Evolutionary conservation across 1,284 basidiomycete species (phyloP).

Genomic region (Pseudozyma hubeiensis): DNA sequence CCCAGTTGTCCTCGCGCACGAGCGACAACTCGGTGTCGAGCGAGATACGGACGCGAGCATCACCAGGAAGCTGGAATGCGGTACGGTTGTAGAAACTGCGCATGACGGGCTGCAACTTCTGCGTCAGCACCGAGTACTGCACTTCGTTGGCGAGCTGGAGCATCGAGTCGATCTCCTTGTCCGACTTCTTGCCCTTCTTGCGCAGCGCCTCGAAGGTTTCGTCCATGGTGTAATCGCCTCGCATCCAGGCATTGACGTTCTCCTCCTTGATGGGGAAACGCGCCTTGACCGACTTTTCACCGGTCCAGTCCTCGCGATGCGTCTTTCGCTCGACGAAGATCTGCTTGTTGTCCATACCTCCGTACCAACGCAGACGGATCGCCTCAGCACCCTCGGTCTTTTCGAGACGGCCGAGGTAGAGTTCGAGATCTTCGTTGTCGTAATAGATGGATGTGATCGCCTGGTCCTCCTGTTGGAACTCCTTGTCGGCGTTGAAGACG

Average conservation of each 20-base stretch:
- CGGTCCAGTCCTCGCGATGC: slow-evolving; percentile 98
- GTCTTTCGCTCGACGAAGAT: slow-evolving; percentile 99
- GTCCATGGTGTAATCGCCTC: slow-evolving; percentile 92
- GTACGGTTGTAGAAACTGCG: slow-evolving; percentile 99
- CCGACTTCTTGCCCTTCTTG: slow-evolving; percentile 91
- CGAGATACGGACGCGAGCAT: slow-evolving; percentile 96
- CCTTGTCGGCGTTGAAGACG: slow-evolving; percentile 97
- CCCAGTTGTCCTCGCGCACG: slow-evolving; percentile 97
- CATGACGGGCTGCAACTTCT: slow-evolving; percentile 84
- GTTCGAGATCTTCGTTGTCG: slow-evolving; percentile 93
- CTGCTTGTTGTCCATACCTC: slow-evolving; percentile 79
- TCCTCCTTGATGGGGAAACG: slow-evolving; percentile 97
- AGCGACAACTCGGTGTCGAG: slow-evolving; percentile 96
- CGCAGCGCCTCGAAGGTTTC: slow-evolving; percentile 90
- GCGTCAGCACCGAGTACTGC: slow-evolving; percentile 89
- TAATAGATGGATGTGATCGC: slow-evolving; percentile 88
- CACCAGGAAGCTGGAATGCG: slow-evolving; percentile 97
- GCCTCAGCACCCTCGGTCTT: slow-evolving; percentile 99
- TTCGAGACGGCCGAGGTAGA: slow-evolving; percentile 96
- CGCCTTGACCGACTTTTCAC: slow-evolving; percentile 98
- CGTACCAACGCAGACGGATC: slow-evolving; percentile 95
- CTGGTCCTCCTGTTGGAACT: slow-evolving; percentile 88
- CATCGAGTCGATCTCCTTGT: slow-evolving; percentile 93
- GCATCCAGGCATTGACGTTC: slow-evolving; percentile 89
- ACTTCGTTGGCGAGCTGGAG: slow-evolving; percentile 96